phyloP scores from a whole-genome alignment of 306 rosid species.

The Prosopis cineraria region DNA sequence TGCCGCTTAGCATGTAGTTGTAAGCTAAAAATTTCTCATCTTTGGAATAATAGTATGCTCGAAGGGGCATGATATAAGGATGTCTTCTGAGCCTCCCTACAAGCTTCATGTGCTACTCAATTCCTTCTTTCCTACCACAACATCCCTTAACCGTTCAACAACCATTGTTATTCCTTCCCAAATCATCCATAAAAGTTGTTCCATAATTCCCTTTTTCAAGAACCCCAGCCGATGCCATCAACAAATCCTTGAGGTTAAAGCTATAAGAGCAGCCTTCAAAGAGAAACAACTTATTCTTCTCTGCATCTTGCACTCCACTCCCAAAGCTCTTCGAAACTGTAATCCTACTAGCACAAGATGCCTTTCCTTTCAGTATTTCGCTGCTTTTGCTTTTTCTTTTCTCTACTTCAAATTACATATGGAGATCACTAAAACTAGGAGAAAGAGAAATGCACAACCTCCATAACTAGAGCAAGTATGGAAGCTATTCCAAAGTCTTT shows the following conservation, averaged over 20 bases:
- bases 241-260: constrained; percentile 72
- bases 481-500: constrained; percentile 46
- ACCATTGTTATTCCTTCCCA: constrained; percentile 66
- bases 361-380: constrained; percentile 48
- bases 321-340: constrained; percentile 68
- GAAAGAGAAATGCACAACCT: constrained; percentile 44
- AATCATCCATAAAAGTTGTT: constrained; percentile 66
- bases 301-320: constrained; percentile 66
- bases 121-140: constrained; percentile 57
- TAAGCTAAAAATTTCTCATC: constrained; percentile 75
- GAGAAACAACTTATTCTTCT: constrained; percentile 71
- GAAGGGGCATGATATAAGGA: constrained; percentile 55
- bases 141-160: constrained; percentile 68
- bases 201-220: constrained; percentile 78
- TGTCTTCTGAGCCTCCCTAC: constrained; percentile 59
- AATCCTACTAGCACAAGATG: constrained; percentile 42
- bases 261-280: constrained; percentile 58
- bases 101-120: constrained; percentile 70
- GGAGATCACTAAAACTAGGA: constrained; percentile 36
- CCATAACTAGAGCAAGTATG: constrained; percentile 56
- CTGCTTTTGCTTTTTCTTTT: constrained; percentile 27
- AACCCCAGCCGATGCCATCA: constrained; percentile 83
- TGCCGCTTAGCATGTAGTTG: constrained; percentile 59
- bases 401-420: constrained; percentile 45
- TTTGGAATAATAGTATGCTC: constrained; percentile 73